Evolutionary conservation across 352 stramenopile species (phyloP), one percentile per base, ranked within the genome.

Genomic region (Phytophthora palmivora): DNA sequence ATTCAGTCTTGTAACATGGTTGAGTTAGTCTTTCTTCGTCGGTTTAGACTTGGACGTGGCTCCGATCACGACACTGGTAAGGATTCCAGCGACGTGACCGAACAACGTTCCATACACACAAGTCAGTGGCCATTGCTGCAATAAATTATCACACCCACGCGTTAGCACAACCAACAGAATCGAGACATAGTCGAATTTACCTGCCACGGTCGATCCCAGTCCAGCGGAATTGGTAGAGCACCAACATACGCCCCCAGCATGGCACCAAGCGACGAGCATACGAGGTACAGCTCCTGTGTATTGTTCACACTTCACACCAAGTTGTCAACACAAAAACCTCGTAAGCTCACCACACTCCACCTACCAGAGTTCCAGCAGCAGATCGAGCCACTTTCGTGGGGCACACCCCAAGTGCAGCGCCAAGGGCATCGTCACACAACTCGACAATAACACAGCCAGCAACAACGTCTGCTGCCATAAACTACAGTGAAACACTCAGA

Each of bases 121-220:
- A 28, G 87, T 91, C 22, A 94, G 63, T 3, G 87, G 87, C 85
- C 87, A 96, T 91, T 94, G 83, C 87, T 93, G 58, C 34, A 48
- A 30, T 4, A 50, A 68, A 37, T 42, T 11, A 14, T n/a, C 16
- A n/a, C 34, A 46, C 24, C 30, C 11, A 38, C 7, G n/a, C 47
- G 36, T 49, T 44, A 60, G 30, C 10, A 9, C 30, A 34, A 12
- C 30, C 30, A 12, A 34, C 30, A 34, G 30, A 34, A 3, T 9
- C 5, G 10, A 34, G 7, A 34, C 30, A 10, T 10, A 14, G 30
- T 34, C 7, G 30, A 7, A n/a, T 63, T 42, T 72, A 91, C 83
- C 81, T 96, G 88, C 88, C 86, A 96, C 28, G 88, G 88, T 26
- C 86, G 86, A 74, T 96, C 88, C 88, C 88, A 96, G 49, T 96